phyloP scores from a whole-genome alignment of 352 stramenopile genomes.

The Thraustotheca clavata region DNA sequence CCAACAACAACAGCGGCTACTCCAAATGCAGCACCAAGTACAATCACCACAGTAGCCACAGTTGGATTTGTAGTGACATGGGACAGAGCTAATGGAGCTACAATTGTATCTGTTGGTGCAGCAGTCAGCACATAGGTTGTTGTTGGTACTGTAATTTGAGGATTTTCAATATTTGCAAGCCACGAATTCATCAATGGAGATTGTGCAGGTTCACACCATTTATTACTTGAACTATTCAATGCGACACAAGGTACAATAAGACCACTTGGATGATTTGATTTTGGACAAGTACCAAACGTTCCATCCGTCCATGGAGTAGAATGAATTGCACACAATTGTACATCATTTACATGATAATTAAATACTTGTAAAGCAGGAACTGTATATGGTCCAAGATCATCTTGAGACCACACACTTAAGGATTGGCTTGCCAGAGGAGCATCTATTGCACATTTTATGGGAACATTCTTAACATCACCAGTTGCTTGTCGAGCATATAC shows the following conservation, averaged over 20 bases:
- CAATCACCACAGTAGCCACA: background rate
- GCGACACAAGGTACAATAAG: constrained; percentile 3
- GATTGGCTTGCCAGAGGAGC: background rate
- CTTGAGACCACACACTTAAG: constrained; percentile 13
- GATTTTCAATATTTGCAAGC: background rate
- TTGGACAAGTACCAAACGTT: background rate
- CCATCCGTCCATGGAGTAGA: background rate
- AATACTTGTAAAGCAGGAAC: background rate
- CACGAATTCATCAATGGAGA: constrained; percentile 1
- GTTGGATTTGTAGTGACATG: background rate
- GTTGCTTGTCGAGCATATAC: background rate
- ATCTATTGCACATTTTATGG: background rate
- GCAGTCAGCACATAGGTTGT: background rate
- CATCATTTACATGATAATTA: background rate
- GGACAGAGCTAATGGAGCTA: background rate
- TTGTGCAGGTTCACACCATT: constrained; percentile 4
- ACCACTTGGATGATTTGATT: background rate
- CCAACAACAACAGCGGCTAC: constrained; percentile 9
- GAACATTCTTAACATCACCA: background rate
- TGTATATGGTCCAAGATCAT: constrained; percentile 3
- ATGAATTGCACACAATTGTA: constrained; percentile 4
- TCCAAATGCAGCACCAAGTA: constrained; percentile 9
- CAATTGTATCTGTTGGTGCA: background rate
- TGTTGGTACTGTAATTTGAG: background rate
- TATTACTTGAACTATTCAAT: background rate